phyloP scores from a whole-genome alignment of 2,329 filamentous ascomycete species.

The Penicillium sp. region DNA sequence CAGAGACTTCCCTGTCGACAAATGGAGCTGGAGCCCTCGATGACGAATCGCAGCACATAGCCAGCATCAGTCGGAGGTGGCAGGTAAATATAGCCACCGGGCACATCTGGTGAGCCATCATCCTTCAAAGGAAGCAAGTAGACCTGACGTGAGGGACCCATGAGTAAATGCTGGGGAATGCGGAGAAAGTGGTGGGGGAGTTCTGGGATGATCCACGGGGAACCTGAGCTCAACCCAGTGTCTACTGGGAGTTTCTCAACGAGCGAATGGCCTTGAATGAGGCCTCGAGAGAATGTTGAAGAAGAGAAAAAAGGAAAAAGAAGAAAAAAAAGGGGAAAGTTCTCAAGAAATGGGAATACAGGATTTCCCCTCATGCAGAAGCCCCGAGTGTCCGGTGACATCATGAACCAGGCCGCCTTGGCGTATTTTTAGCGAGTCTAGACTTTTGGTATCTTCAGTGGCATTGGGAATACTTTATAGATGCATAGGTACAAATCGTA shows the following conservation, averaged over 20 bases:
- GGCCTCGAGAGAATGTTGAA: slow-evolving; percentile 4
- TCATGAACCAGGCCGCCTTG: slow-evolving; percentile 12
- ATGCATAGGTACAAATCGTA: slow-evolving; percentile 21
- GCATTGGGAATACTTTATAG: neutral
- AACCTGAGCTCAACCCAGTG: slow-evolving; percentile 1
- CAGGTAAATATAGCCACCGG: slow-evolving; percentile 86
- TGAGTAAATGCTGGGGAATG: slow-evolving; percentile 3
- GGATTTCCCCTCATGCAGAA: slow-evolving; percentile 6
- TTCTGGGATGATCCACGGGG: neutral
- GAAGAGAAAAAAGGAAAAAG: neutral
- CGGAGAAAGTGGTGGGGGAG: neutral
- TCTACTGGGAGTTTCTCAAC: slow-evolving; percentile 5
- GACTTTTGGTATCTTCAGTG: neutral
- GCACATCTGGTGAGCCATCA: slow-evolving; percentile 82
- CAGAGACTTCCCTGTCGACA: slow-evolving; percentile 90
- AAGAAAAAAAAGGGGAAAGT: neutral
- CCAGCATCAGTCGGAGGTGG: slow-evolving; percentile 68
- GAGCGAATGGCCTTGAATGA: slow-evolving; percentile 12
- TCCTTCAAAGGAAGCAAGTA: slow-evolving; percentile 90
- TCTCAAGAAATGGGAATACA: neutral
- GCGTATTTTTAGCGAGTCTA: slow-evolving; percentile 15
- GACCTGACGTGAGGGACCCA: slow-evolving; percentile 49
- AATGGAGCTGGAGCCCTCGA: slow-evolving; percentile 92
- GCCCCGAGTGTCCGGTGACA: slow-evolving; percentile 11
- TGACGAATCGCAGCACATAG: slow-evolving; percentile 78